Evolutionary conservation across 1,284 basidiomycete species (phyloP).

Genomic region (Blastosporella zonata): DNA sequence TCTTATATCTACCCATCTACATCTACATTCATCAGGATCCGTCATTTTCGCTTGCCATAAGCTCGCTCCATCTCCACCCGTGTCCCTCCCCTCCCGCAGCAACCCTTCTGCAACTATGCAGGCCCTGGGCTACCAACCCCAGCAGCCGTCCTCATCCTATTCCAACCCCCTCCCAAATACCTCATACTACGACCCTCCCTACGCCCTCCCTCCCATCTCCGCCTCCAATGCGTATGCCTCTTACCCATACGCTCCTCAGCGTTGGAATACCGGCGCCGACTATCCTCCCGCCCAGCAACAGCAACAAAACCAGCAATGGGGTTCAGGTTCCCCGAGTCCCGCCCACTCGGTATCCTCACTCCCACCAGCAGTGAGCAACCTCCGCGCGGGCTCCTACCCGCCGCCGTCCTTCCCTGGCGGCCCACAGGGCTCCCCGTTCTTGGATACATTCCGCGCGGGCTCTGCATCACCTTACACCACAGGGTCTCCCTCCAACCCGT

Average conservation of each 20-base stretch:
- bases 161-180: conserved; percentile 48
- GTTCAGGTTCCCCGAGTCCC: conserved; percentile 39
- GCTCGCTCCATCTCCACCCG: conserved; percentile 42
- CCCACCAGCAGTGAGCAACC: conserved; percentile 39
- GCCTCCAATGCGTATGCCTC: conserved; percentile 34
- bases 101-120: conserved; percentile 38
- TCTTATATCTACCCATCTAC: conserved; percentile 24
- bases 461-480: background rate
- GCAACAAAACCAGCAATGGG: conserved; percentile 2
- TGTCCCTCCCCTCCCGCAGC: conserved; percentile 28
- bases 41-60: conserved; percentile 86
- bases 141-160: conserved; percentile 30
- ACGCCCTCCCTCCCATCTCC: conserved; percentile 42
- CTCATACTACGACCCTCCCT: conserved; percentile 33
- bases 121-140: conserved; percentile 33
- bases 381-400: conserved; percentile 45
- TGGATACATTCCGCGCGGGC: background rate
- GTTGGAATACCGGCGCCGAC: conserved; percentile 37
- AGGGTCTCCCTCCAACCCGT: background rate
- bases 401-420: conserved; percentile 1
- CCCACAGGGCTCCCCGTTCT: conserved; percentile 4
- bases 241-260: conserved; percentile 43
- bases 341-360: conserved; percentile 32
- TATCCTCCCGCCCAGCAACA: conserved; percentile 30
- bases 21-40: conserved; percentile 46